phyloP scores from a whole-genome alignment of 2,329 filamentous ascomycete species.

The Colletotrichum sp. region DNA sequence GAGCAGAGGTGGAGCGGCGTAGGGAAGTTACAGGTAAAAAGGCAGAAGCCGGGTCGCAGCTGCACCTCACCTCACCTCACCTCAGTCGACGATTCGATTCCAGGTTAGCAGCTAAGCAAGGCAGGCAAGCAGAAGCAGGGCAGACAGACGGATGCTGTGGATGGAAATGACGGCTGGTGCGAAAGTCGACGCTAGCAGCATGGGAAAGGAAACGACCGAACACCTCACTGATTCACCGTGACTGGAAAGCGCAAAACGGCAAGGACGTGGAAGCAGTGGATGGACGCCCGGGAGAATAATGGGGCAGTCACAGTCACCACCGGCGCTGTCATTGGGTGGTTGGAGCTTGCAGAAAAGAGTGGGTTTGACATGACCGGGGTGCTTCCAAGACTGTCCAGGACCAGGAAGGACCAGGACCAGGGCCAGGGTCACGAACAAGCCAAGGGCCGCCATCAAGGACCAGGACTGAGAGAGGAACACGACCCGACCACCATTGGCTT shows the following conservation, averaged over 20 bases:
- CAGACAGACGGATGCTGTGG: not conserved
- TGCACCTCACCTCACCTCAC: not conserved
- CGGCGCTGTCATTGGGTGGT: not conserved
- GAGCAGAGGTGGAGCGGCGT: not conserved
- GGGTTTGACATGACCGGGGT: constrained; percentile 11
- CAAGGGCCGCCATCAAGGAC: not conserved
- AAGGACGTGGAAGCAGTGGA: not conserved
- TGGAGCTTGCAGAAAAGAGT: constrained; percentile 15
- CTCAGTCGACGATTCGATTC: not conserved
- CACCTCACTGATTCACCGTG: not conserved
- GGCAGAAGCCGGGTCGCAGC: not conserved
- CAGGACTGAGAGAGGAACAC: not conserved
- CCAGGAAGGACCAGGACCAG: not conserved
- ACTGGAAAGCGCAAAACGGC: not conserved
- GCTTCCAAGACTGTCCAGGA: not conserved
- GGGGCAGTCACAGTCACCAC: not conserved
- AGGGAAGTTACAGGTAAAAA: constrained; percentile 18
- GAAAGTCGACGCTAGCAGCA: not conserved
- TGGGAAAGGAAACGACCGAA: not conserved
- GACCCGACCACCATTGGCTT: not conserved
- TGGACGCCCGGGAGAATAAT: not conserved
- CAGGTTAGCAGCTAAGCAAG: not conserved
- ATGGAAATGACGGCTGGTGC: not conserved
- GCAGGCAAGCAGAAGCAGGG: not conserved
- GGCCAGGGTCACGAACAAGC: not conserved